phyloP scores from a whole-genome alignment of 1,284 basidiomycete species.

The Hypsizygus ulmarius region DNA sequence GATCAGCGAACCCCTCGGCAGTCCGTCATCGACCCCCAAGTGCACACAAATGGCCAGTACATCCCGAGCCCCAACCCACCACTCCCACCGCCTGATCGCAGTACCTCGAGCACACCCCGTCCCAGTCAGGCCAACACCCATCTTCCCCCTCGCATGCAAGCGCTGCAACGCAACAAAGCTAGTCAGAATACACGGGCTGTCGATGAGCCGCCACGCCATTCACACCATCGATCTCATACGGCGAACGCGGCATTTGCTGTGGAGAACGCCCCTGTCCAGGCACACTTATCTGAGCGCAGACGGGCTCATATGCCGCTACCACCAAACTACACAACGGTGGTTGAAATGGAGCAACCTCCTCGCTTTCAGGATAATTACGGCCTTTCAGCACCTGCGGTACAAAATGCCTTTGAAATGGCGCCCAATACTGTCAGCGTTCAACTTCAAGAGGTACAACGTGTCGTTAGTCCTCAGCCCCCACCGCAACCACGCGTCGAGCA shows the following conservation, averaged over 20 bases:
- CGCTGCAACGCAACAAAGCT: slow-evolving; percentile 11
- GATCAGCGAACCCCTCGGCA: slow-evolving; percentile 1
- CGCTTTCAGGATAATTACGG: slow-evolving; percentile 12
- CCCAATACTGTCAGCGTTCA: no score
- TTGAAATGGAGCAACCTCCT: slow-evolving; percentile 11
- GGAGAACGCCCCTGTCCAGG: slow-evolving; percentile 1
- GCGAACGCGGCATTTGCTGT: neutral
- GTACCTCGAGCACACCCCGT: slow-evolving; percentile 11
- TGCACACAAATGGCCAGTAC: neutral
- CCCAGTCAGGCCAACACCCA: slow-evolving; percentile 14
- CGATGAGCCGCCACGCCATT: slow-evolving; percentile 17
- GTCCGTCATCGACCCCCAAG: slow-evolving; percentile 4
- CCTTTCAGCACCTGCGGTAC: slow-evolving; percentile 9
- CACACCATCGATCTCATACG: neutral
- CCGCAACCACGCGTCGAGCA: slow-evolving; percentile 9
- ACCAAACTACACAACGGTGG: slow-evolving; percentile 1
- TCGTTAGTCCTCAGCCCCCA: neutral
- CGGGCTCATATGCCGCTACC: neutral
- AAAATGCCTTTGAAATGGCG: slow-evolving; percentile 4
- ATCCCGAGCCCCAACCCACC: neutral
- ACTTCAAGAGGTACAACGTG: neutral
- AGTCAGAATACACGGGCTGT: slow-evolving; percentile 13
- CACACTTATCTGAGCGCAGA: neutral
- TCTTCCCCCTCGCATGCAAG: slow-evolving; percentile 22
- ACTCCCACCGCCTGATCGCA: slow-evolving; percentile 4